phyloP scores from a whole-genome alignment of 768 basidiomycete genomes.

The Russula brevipes region DNA sequence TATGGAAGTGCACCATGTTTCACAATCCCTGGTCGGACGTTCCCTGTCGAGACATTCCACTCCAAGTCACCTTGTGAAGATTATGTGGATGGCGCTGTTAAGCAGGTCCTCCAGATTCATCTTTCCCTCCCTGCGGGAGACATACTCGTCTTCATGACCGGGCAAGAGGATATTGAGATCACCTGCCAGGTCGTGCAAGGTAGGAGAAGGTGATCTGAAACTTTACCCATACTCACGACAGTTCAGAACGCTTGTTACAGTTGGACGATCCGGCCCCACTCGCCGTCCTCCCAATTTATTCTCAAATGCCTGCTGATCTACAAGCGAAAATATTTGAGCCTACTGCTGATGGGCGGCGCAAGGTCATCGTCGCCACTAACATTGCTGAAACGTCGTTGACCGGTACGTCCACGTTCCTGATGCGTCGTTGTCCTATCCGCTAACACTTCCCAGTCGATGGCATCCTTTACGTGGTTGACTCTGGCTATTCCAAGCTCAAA shows the following conservation, averaged over 20 bases:
- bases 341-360: constrained; percentile 88
- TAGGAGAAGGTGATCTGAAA: constrained; percentile 33
- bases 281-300: constrained; percentile 96
- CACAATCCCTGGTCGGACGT: constrained; percentile 92
- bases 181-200: constrained; percentile 93
- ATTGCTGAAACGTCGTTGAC: constrained; percentile 98
- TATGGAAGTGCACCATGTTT: constrained; percentile 94
- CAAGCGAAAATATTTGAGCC: constrained; percentile 98
- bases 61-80: constrained; percentile 98
- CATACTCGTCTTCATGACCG: constrained; percentile 98
- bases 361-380: constrained; percentile 98
- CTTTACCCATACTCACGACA: constrained; percentile 4
- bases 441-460: constrained; percentile 68
- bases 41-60: constrained; percentile 96
- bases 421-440: constrained; percentile 14
- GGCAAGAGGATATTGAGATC: constrained; percentile 97
- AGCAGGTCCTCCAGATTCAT: constrained; percentile 96
- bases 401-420: constrained; percentile 40
- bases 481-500: constrained; percentile 95
- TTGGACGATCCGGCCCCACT: constrained; percentile 86
- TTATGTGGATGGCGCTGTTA: constrained; percentile 96
- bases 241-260: constrained; percentile 82
- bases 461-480: constrained; percentile 94
- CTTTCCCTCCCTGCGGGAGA: constrained; percentile 89
- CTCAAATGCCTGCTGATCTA: constrained; percentile 98